Evolutionary conservation across 768 basidiomycete genomes (phyloP).

Genomic region (Mycena alexandri): DNA sequence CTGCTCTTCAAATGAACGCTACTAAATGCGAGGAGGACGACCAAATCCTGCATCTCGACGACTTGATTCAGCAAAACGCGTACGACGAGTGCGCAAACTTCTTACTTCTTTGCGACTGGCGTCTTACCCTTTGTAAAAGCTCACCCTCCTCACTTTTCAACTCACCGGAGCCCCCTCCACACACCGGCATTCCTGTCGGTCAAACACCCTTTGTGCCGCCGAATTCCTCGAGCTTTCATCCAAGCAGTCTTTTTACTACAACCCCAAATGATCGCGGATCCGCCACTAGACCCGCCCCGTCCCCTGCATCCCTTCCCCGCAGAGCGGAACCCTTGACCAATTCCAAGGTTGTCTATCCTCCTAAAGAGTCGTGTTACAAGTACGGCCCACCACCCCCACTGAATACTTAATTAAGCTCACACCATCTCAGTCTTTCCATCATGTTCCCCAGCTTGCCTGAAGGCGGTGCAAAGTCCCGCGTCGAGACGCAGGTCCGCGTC

Average conservation of each 20-base stretch:
- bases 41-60: constrained; percentile 75
- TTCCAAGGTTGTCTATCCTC: constrained; percentile 75
- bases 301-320: constrained; percentile 70
- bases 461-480: constrained; percentile 88
- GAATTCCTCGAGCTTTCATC: constrained; percentile 45
- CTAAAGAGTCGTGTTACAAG: constrained; percentile 84
- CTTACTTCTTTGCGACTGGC: constrained; percentile 25
- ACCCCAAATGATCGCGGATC: constrained; percentile 56
- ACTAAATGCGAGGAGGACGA: constrained; percentile 62
- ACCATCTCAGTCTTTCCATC: constrained; percentile 72
- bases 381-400: constrained; percentile 43
- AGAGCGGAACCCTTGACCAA: constrained; percentile 65
- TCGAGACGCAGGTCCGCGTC: constrained; percentile 95
- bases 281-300: constrained; percentile 74
- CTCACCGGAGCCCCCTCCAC: constrained; percentile 49
- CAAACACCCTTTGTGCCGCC: constrained; percentile 38
- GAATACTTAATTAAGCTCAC: constrained; percentile 13
- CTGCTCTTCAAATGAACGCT: constrained; percentile 50
- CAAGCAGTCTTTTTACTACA: constrained; percentile 48
- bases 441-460: constrained; percentile 87
- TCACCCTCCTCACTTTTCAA: constrained; percentile 51
- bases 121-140: constrained; percentile 41
- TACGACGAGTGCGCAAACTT: constrained; percentile 75
- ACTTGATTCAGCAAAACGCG: constrained; percentile 79
- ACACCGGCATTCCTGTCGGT: constrained; percentile 44